Evolutionary conservation across 2,329 filamentous ascomycete genomes (phyloP).

Genomic region (Apiospora hydei): DNA sequence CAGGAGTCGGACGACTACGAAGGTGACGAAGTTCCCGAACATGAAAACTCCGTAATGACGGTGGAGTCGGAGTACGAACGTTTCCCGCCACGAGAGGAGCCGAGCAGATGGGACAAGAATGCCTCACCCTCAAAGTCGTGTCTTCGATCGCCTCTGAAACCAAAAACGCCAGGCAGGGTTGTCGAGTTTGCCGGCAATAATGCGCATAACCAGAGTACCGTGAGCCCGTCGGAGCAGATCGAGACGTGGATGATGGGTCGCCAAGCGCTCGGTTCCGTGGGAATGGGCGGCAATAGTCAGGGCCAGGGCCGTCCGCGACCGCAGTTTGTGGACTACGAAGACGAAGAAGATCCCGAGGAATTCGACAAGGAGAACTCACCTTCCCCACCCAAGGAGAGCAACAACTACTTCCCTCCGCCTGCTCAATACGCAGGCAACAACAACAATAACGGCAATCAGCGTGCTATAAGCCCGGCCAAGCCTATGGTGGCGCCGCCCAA

Average conservation of each 20-base stretch:
- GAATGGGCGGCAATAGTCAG: slow-evolving; percentile 26
- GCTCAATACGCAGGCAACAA: slow-evolving; percentile 16
- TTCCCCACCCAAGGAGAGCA: slow-evolving; percentile 31
- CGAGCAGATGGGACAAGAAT: slow-evolving; percentile 57
- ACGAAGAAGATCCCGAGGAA: slow-evolving; percentile 12
- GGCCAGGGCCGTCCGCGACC: slow-evolving; percentile 27
- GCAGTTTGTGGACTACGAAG: neutral
- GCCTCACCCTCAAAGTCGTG: slow-evolving; percentile 64
- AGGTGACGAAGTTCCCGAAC: slow-evolving; percentile 29
- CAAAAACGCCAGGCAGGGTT: slow-evolving; percentile 63
- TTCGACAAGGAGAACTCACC: slow-evolving; percentile 30
- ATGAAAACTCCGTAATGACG: slow-evolving; percentile 44
- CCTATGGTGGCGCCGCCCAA: neutral
- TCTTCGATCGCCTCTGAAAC: slow-evolving; percentile 63
- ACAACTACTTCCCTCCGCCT: slow-evolving; percentile 20
- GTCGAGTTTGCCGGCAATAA: slow-evolving; percentile 62
- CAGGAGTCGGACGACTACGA: slow-evolving; percentile 16
- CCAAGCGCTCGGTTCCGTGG: slow-evolving; percentile 18
- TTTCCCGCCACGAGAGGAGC: slow-evolving; percentile 50
- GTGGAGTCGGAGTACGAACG: slow-evolving; percentile 49
- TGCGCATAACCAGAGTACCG: slow-evolving; percentile 43
- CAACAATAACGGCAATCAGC: neutral
- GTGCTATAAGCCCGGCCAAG: slow-evolving; percentile 9
- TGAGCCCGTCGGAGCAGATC: slow-evolving; percentile 54
- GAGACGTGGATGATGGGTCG: slow-evolving; percentile 37